These are phyloP conservation scores for Paraglomus occultum DNA, from an alignment of 192 early-diverging fungal genomes.

Conservation along the genomic window DNA sequence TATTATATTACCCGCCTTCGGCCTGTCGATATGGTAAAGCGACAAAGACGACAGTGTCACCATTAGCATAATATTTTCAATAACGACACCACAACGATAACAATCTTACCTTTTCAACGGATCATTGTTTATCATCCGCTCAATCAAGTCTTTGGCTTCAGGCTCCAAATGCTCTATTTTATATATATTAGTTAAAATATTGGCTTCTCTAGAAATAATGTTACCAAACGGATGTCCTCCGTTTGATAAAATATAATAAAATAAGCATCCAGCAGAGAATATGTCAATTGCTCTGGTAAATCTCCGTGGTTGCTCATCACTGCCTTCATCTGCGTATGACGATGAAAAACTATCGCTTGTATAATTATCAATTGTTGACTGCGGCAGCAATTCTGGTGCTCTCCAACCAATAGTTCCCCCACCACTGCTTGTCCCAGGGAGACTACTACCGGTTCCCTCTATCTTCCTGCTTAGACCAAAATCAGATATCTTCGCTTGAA, in stretches of 20 bases:
- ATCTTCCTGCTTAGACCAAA: constrained; percentile 96
- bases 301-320: constrained; percentile 34
- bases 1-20: constrained; percentile 72
- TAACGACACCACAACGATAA: neutral
- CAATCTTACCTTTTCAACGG: constrained; percentile 59
- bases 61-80: constrained; percentile 20
- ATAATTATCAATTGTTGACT: constrained; percentile 24
- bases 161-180: constrained; percentile 71
- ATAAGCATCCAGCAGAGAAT: constrained; percentile 94
- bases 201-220: constrained; percentile 82
- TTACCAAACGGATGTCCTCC: constrained; percentile 98
- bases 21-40: constrained; percentile 56
- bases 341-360: constrained; percentile 34
- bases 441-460: constrained; percentile 90
- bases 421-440: constrained; percentile 77
- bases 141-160: constrained; percentile 89
- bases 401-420: constrained; percentile 97
- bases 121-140: constrained; percentile 80
- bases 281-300: constrained; percentile 92
- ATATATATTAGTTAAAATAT: constrained; percentile 78
- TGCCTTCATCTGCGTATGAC: constrained; percentile 34
- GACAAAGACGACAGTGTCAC: neutral
- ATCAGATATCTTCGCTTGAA: constrained; percentile 89
- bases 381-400: constrained; percentile 79
- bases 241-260: constrained; percentile 85